phyloP scores from a whole-genome alignment of 1,139 yeast genomes.

The Saccharomyces hybrid region DNA sequence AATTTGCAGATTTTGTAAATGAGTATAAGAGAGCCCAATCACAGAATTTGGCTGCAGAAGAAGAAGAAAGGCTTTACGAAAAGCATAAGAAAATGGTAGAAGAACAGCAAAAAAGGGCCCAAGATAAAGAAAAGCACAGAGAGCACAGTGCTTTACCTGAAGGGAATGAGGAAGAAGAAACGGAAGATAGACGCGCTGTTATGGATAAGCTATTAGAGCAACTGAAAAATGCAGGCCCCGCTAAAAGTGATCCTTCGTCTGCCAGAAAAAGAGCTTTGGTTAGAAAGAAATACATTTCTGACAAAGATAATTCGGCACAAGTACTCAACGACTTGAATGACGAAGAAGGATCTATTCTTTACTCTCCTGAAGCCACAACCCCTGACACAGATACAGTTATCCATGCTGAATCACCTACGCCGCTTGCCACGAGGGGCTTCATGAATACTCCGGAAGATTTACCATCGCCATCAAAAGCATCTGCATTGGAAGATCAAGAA shows the following conservation, averaged over 20 bases:
- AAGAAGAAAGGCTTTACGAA: slow-evolving; percentile 60
- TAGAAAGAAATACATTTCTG: slow-evolving; percentile 49
- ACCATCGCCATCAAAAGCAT: slow-evolving; percentile 2
- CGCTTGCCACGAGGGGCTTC: slow-evolving; percentile 5
- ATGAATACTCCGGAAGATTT: background rate
- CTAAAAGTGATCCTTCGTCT: slow-evolving; percentile 65
- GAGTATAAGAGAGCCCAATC: slow-evolving; percentile 61
- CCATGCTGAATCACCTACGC: slow-evolving; percentile 14
- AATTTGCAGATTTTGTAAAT: slow-evolving; percentile 55
- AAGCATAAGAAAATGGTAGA: slow-evolving; percentile 56
- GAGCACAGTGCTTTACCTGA: slow-evolving; percentile 8
- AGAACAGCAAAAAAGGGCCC: slow-evolving; percentile 32
- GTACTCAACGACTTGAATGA: slow-evolving; percentile 19
- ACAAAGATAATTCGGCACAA: slow-evolving; percentile 21
- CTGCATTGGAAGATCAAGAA: slow-evolving; percentile 11
- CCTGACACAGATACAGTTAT: slow-evolving; percentile 2
- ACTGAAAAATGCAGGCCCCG: slow-evolving; percentile 65
- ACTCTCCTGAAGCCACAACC: slow-evolving; percentile 16
- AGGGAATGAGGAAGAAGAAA: slow-evolving; percentile 29
- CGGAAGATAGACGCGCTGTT: slow-evolving; percentile 43
- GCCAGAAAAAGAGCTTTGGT: slow-evolving; percentile 79
- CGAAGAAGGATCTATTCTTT: slow-evolving; percentile 25
- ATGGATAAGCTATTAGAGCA: slow-evolving; percentile 70
- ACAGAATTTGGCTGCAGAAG: slow-evolving; percentile 61
- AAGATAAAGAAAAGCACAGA: slow-evolving; percentile 12